Evolutionary conservation across 73 alveolate genomes (phyloP).

Genomic region (Paramecium octaurelia): DNA sequence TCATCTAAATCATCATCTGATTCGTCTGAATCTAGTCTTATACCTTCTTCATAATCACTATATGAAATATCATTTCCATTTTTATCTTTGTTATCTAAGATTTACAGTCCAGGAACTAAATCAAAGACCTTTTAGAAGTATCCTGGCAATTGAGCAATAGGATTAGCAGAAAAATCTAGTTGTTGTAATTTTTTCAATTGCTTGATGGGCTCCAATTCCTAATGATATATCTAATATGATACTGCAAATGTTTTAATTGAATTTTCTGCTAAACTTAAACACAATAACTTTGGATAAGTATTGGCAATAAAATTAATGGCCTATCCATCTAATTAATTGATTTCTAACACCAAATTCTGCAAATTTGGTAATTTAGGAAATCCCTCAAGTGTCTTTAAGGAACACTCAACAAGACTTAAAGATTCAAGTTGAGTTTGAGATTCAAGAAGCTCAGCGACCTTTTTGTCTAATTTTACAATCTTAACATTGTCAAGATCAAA

Average conservation of each 20-base stretch:
- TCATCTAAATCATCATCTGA: neutral
- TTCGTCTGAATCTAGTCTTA: neutral
- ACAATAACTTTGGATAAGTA: neutral
- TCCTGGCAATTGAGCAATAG: neutral
- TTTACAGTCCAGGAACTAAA: neutral
- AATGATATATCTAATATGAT: neutral
- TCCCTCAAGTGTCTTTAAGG: neutral
- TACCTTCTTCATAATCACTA: neutral
- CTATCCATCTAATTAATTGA: neutral
- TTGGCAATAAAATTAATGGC: constrained; percentile 11
- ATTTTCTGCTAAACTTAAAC: constrained; percentile 39
- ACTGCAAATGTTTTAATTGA: neutral
- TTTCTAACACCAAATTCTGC: neutral
- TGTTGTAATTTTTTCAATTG: neutral
- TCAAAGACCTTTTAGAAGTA: neutral
- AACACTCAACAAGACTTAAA: neutral
- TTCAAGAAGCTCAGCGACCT: neutral
- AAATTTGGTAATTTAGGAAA: constrained; percentile 26
- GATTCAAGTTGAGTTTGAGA: neutral
- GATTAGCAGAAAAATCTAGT: constrained; percentile 20
- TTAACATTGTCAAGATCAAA: constrained; percentile 2
- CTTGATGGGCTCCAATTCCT: constrained; percentile 36
- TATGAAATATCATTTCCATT: neutral
- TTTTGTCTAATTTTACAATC: neutral
- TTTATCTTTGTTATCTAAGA: constrained; percentile 32